A percentile compares a stretch with the other conserved stretches of the same genome.
phyloP scores from a whole-genome alignment of 2,329 filamentous ascomycete species.

The Bipolaris victoriae region DNA sequence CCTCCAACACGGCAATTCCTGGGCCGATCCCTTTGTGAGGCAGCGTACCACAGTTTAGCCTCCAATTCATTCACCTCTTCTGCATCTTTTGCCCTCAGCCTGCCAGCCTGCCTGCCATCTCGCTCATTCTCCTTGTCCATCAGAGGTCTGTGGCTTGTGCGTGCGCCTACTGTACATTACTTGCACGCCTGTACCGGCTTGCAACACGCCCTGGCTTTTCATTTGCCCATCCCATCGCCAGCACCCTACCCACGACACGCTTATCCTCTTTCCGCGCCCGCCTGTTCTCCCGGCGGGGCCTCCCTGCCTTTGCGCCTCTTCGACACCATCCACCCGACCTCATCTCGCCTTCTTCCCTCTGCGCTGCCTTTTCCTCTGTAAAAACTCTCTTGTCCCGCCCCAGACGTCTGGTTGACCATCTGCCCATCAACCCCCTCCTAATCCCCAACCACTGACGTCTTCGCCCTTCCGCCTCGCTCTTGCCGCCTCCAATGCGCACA shows the following conservation, averaged over 20 bases:
- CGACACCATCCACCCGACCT: constrained; percentile 6
- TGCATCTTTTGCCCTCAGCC: neutral
- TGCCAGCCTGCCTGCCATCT: neutral
- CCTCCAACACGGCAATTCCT: constrained; percentile 1
- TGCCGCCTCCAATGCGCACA: constrained; percentile 42
- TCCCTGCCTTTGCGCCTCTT: constrained; percentile 8
- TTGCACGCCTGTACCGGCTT: neutral
- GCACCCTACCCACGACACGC: neutral
- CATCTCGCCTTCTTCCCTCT: constrained; percentile 8
- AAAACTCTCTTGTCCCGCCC: constrained; percentile 5
- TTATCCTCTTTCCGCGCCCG: constrained; percentile 10
- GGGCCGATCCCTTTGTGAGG: constrained; percentile 8
- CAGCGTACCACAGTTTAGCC: constrained; percentile 5
- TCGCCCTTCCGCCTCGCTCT: constrained; percentile 9
- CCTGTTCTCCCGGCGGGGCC: constrained; percentile 11
- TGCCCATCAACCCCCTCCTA: neutral
- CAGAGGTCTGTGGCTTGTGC: neutral
- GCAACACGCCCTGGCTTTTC: neutral
- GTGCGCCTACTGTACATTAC: neutral
- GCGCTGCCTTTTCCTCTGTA: neutral
- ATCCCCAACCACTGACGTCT: neutral
- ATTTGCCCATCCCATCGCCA: neutral
- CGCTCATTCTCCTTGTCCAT: neutral
- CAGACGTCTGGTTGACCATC: neutral
- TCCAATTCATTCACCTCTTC: neutral